Base-by-base conservation (phyloP, 352 stramenopile genomes). In the Globisporangium barbulae region DNA sequence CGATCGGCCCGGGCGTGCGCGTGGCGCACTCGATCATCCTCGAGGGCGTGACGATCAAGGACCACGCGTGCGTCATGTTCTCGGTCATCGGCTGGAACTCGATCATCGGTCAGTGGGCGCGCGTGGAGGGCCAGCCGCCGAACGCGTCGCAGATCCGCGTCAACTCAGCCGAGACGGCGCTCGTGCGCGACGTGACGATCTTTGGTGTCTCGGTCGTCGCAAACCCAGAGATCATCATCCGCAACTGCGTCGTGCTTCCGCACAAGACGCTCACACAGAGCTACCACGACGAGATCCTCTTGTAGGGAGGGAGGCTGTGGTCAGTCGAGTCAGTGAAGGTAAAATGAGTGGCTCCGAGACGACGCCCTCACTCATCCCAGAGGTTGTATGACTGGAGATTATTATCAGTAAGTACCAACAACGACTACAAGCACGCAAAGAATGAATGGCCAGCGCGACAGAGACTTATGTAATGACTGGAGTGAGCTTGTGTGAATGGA, bases 101-200 rank as follows among this genome's bases (percentile, higher is more conserved):
- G 12, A 95, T 90, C 57, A 78, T 96, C 33, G 88, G 88, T 0
- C 85, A 96, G 68, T 96, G 88, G 88, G 85, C 86, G 31, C 82
- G 86, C 4, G 70, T 95, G 35, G 86, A 96, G 72, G 86, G 88
- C 4, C 83, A 96, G 60, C 81, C 85, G 42, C 88, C 86, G 3
- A 94, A 93, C 56, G 84, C 81, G 3, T 86, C 82, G 48, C 79
- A 87, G 53, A 89, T 91, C 61, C 79, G 79, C 33, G 74, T 85
- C 52, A 75, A 86, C 49, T 87, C 80, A 31, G 81, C 79, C 15
- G 85, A 94, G 69, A 88, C 76, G 13, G 69, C 74, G 39, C 74
- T 94, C n/a, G 85, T 93, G 33, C 87, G 88, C n/a, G 88, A 95
- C 59, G 84, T 96, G 21, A 95, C 88, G 25, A 95, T 96, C 66